phyloP scores from a whole-genome alignment of 768 basidiomycete species.

The Pisolithus sp. region DNA sequence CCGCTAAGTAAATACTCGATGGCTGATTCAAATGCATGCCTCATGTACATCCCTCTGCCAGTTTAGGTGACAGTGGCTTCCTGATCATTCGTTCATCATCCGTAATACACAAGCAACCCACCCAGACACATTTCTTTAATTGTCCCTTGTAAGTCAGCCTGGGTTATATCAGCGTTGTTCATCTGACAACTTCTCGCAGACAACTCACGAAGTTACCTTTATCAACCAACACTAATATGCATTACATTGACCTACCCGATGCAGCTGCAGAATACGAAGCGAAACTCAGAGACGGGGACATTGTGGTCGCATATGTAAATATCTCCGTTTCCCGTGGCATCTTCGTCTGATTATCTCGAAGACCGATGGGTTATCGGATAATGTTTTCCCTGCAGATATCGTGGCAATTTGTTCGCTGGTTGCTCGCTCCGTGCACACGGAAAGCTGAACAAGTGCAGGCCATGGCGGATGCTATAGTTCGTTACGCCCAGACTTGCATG shows the following conservation, averaged over 20 bases:
- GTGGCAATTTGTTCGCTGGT: conserved; percentile 63
- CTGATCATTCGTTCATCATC: conserved; percentile 63
- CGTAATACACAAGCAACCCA: conserved; percentile 42
- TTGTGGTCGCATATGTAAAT: conserved; percentile 45
- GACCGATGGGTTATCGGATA: conserved; percentile 54
- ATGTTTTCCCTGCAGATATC: conserved; percentile 63
- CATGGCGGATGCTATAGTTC: conserved; percentile 68
- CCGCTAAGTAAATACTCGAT: conserved; percentile 57
- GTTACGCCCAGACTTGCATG: conserved; percentile 69
- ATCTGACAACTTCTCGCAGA: conserved; percentile 9
- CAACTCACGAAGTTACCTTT: conserved; percentile 32
- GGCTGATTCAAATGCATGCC: neutral
- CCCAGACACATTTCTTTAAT: conserved; percentile 30
- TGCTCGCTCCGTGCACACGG: conserved; percentile 47
- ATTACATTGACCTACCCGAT: conserved; percentile 32
- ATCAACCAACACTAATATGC: conserved; percentile 4
- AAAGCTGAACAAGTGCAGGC: conserved; percentile 58
- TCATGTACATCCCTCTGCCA: conserved; percentile 22
- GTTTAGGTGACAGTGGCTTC: conserved; percentile 77
- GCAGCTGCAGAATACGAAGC: conserved; percentile 41
- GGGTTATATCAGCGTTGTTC: neutral
- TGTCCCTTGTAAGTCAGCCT: conserved; percentile 24
- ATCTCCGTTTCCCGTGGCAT: no score
- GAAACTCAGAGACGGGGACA: conserved; percentile 46
- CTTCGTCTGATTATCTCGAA: conserved; percentile 17